phyloP scores from a whole-genome alignment of 2,329 filamentous ascomycete genomes.

The Bipolaris gigantea region DNA sequence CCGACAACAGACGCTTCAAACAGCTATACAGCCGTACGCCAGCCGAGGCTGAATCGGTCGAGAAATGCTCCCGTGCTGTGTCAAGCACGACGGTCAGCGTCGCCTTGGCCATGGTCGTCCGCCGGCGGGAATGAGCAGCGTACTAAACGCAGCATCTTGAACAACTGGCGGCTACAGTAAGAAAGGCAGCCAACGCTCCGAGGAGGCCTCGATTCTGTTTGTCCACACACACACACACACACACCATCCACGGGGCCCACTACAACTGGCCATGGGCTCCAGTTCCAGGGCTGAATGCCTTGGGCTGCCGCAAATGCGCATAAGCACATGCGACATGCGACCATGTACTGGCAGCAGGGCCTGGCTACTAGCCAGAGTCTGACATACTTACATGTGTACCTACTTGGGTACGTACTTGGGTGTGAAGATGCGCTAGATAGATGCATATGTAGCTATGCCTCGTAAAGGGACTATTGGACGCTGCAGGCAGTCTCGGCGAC shows the following conservation, averaged over 20 bases:
- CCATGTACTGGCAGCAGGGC: slow-evolving; percentile 3
- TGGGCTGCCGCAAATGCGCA: slow-evolving; percentile 13
- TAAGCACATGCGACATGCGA: neutral
- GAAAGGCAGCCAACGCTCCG: slow-evolving; percentile 1
- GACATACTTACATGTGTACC: neutral
- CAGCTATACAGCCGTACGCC: neutral
- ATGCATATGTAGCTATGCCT: slow-evolving; percentile 8
- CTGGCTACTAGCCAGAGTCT: slow-evolving; percentile 9
- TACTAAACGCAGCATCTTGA: slow-evolving; percentile 3
- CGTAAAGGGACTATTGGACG: slow-evolving; percentile 18
- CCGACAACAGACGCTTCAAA: slow-evolving; percentile 13
- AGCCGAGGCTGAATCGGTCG: slow-evolving; percentile 18
- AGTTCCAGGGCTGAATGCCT: slow-evolving; percentile 12
- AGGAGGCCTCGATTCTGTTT: slow-evolving; percentile 5
- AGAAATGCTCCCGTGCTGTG: slow-evolving; percentile 16
- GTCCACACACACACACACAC: no score
- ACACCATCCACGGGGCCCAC: slow-evolving; percentile 8
- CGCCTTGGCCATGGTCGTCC: neutral
- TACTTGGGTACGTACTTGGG: no score
- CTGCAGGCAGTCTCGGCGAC: slow-evolving; percentile 13
- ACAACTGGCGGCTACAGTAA: slow-evolving; percentile 12
- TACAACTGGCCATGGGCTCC: slow-evolving; percentile 1
- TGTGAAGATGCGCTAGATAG: slow-evolving; percentile 2
- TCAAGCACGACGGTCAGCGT: slow-evolving; percentile 1
- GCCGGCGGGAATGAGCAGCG: neutral